Evolutionary conservation across 1,284 basidiomycete species (phyloP).

Genomic region (Schizophyllum amplum): DNA sequence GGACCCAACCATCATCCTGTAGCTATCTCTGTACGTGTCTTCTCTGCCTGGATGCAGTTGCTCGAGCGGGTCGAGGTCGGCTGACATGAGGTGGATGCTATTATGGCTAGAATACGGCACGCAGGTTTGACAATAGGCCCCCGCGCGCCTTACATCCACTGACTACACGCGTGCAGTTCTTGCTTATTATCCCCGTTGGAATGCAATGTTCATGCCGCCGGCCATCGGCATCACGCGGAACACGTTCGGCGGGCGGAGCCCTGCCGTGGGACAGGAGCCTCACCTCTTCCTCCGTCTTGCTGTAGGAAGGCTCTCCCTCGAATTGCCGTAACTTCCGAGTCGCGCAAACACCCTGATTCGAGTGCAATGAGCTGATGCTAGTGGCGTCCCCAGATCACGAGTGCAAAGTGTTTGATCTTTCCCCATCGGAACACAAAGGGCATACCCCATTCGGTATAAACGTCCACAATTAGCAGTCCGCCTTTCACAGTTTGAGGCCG

Average conservation of each 20-base stretch:
- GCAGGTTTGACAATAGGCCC: background rate
- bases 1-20: too few species aligned
- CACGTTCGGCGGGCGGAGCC: too few species aligned
- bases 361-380: too few species aligned
- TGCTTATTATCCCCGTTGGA: background rate
- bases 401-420: too few species aligned
- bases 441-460: background rate
- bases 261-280: too few species aligned
- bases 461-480: background rate
- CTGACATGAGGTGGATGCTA: background rate
- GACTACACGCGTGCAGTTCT: background rate
- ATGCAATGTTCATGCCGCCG: background rate
- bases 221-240: too few species aligned
- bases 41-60: background rate
- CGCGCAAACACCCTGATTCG: too few species aligned
- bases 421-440: background rate
- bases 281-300: too few species aligned
- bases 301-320: too few species aligned
- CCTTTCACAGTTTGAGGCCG: background rate
- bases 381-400: too few species aligned
- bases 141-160: background rate
- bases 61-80: background rate
- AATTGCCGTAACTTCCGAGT: too few species aligned
- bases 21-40: background rate
- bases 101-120: background rate